A percentile compares a stretch with the other conserved stretches of the same genome.
Conservation (phyloP, 208 protist genomes). For the Polymyxa betae region DNA sequence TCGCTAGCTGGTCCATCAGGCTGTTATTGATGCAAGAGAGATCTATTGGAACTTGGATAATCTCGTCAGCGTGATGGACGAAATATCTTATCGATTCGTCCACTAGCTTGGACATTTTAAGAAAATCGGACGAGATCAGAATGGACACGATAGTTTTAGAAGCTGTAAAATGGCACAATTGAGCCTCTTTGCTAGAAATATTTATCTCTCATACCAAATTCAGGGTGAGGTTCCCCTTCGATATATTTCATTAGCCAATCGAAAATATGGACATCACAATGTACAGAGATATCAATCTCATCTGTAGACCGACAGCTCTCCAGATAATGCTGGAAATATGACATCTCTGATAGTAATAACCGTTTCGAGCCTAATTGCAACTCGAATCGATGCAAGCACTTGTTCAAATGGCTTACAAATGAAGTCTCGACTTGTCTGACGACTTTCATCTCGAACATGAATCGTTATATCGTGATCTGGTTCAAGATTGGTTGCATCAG, state of each 20-base stretch:
- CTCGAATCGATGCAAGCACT: neutral
- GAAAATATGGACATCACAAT: constrained; percentile 44
- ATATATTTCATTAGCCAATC: constrained; percentile 36
- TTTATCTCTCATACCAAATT: neutral
- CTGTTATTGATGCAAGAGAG: neutral
- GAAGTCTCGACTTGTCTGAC: constrained; percentile 23
- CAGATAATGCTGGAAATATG: constrained; percentile 46
- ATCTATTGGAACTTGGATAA: constrained; percentile 24
- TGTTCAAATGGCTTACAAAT: neutral
- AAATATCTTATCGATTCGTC: constrained; percentile 13
- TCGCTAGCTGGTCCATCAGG: neutral
- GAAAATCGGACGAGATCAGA: constrained; percentile 26
- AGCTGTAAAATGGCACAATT: neutral
- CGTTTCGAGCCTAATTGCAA: neutral
- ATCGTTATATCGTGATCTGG: constrained; percentile 3
- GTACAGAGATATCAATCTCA: constrained; percentile 38
- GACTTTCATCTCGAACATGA: constrained; percentile 21
- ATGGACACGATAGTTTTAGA: constrained; percentile 38
- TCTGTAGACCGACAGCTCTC: neutral
- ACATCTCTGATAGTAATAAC: constrained; percentile 22
- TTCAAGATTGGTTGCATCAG: neutral
- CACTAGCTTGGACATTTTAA: constrained; percentile 9
- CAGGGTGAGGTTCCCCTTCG: neutral
- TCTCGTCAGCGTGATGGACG: neutral
- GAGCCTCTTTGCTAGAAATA: too few relatives aligned